Percentiles rank a stretch among this genome's conserved stretches.
Evolutionary conservation across 805 yeast species (phyloP).

Genomic region (Monosporozyma unispora): DNA sequence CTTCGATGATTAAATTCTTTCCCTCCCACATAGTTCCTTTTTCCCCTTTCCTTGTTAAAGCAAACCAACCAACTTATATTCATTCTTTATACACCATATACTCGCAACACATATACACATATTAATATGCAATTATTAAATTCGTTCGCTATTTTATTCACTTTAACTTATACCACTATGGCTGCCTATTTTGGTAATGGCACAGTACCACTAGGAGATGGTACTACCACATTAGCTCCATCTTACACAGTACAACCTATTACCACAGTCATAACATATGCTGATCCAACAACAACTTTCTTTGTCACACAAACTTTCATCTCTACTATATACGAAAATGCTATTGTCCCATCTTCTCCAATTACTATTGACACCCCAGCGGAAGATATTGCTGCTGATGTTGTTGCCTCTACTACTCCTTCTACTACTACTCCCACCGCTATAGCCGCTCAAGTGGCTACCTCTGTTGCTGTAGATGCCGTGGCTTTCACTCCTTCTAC

Average conservation of each 20-base stretch:
- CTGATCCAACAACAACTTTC: slow-evolving; percentile 14
- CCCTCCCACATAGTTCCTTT: not conserved
- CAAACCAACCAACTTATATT: not conserved
- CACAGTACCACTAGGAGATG: not conserved
- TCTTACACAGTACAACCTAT: slow-evolving; percentile 11
- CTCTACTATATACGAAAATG: slow-evolving; percentile 7
- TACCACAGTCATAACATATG: slow-evolving; percentile 10
- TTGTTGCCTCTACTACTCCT: not conserved
- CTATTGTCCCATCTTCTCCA: too few relatives aligned
- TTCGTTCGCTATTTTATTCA: not conserved
- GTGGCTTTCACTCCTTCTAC: not conserved
- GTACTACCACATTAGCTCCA: slow-evolving; percentile 16
- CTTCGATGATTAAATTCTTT: too few relatives aligned
- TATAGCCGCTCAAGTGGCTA: not conserved
- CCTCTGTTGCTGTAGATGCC: too few relatives aligned
- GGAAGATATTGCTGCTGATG: not conserved
- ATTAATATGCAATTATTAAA: not conserved
- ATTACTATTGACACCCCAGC: too few relatives aligned
- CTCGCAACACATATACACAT: not conserved
- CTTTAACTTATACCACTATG: not conserved
- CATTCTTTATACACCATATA: not conserved
- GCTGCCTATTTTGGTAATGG: not conserved
- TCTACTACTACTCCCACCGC: not conserved
- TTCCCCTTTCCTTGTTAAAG: not conserved
- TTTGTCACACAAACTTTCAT: slow-evolving; percentile 6